Percentiles rank a stretch among this genome's conserved stretches.
These are phyloP conservation scores for Spiromastix sp. DNA, from an alignment of 2,329 filamentous ascomycete species.

Conservation along the genomic window DNA sequence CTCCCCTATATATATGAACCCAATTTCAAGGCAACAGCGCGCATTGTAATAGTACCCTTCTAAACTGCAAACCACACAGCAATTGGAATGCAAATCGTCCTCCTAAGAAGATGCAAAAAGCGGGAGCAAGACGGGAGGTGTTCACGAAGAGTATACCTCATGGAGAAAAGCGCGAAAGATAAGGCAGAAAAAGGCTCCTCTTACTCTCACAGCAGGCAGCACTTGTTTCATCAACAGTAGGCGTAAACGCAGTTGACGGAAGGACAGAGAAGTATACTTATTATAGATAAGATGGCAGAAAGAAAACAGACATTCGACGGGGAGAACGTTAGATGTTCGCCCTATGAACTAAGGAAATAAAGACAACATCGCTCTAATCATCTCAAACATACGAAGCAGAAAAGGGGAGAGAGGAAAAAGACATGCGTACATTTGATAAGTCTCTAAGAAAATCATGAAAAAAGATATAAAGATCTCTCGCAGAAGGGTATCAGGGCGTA, in stretches of 20 bases:
- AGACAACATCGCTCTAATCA: not conserved
- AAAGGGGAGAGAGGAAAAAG: slow-evolving; percentile 20
- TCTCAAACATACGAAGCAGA: too few species aligned
- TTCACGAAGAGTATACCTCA: not conserved
- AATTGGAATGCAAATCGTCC: too few species aligned
- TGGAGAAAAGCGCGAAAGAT: not conserved
- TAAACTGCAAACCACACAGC: too few species aligned
- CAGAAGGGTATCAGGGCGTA: too few species aligned
- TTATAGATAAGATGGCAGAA: not conserved
- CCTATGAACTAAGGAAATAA: slow-evolving; percentile 3
- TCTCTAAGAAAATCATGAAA: slow-evolving; percentile 6
- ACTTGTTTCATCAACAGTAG: not conserved
- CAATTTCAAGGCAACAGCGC: too few species aligned
- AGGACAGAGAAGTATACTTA: not conserved
- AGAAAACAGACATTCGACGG: slow-evolving; percentile 10
- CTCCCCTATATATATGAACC: too few species aligned
- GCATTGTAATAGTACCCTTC: too few species aligned
- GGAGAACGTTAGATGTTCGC: slow-evolving; percentile 9
- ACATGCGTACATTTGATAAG: slow-evolving; percentile 10
- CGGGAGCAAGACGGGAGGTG: not conserved
- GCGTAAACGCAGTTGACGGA: too few species aligned
- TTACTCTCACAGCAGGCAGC: too few species aligned
- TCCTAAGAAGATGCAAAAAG: too few species aligned
- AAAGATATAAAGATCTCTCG: too few species aligned
- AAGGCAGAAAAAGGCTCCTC: not conserved